phyloP scores from a whole-genome alignment of 1,139 yeast genomes.

The Magnusiomyces sp. region DNA sequence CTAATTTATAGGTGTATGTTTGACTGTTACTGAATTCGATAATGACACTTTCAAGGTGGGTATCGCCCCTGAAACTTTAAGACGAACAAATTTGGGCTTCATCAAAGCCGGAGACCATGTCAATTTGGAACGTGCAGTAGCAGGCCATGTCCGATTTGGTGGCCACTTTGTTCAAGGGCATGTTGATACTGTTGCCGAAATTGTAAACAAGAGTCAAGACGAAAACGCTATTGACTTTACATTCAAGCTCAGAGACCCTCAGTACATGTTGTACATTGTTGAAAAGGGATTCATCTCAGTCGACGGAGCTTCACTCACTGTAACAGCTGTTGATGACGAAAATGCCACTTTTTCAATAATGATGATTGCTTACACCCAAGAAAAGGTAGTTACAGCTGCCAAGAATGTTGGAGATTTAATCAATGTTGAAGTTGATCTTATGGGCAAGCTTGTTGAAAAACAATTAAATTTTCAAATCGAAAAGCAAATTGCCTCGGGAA shows the following conservation, averaged over 20 bases:
- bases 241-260: slow-evolving; percentile 58
- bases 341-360: slow-evolving; percentile 64
- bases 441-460: slow-evolving; percentile 85
- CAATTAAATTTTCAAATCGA: slow-evolving; percentile 61
- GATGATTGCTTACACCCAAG: slow-evolving; percentile 89
- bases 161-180: slow-evolving; percentile 98
- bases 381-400: slow-evolving; percentile 61
- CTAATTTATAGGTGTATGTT: slow-evolving; percentile 42
- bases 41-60: slow-evolving; percentile 71
- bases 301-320: slow-evolving; percentile 92
- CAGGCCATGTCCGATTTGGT: slow-evolving; percentile 77
- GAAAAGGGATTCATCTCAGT: slow-evolving; percentile 88
- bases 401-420: slow-evolving; percentile 59
- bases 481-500: slow-evolving; percentile 27
- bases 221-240: slow-evolving; percentile 75
- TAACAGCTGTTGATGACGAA: slow-evolving; percentile 59
- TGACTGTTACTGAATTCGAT: slow-evolving; percentile 82
- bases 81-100: slow-evolving; percentile 66
- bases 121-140: slow-evolving; percentile 85
- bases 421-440: slow-evolving; percentile 88
- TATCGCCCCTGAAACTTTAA: slow-evolving; percentile 83
- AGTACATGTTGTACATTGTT: slow-evolving; percentile 66
- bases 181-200: slow-evolving; percentile 78
- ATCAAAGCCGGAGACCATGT: slow-evolving; percentile 53
- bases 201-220: slow-evolving; percentile 48